Evolutionary conservation across 768 basidiomycete genomes (phyloP).

Genomic region (Lactarius trivialis): DNA sequence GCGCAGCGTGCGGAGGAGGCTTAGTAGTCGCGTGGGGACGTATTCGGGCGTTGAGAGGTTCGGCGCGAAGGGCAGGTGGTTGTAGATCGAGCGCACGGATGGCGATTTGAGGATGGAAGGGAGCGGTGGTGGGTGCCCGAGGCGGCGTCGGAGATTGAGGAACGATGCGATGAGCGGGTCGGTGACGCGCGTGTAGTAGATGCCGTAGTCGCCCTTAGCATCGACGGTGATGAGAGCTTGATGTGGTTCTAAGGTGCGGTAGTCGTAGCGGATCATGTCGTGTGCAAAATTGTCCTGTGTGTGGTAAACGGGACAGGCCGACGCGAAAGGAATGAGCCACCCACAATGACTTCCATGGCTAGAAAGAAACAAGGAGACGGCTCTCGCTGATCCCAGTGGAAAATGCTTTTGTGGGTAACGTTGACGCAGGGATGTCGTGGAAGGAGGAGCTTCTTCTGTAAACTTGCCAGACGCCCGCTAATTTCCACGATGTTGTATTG

Average conservation of each 20-base stretch:
- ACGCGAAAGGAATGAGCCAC: slow-evolving; percentile 29
- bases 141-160: slow-evolving; percentile 57
- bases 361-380: slow-evolving; percentile 86
- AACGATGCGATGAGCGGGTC: slow-evolving; percentile 82
- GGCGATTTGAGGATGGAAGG: slow-evolving; percentile 50
- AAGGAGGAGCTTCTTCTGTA: slow-evolving; percentile 64
- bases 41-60: slow-evolving; percentile 87
- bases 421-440: slow-evolving; percentile 59
- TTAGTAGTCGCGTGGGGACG: slow-evolving; percentile 85
- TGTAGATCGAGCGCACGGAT: slow-evolving; percentile 55
- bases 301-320: neutral
- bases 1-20: slow-evolving; percentile 76
- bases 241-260: slow-evolving; percentile 68
- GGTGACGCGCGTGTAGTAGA: slow-evolving; percentile 73
- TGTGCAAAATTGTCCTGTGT: slow-evolving; percentile 91
- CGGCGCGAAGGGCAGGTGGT: slow-evolving; percentile 77
- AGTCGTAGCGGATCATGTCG: slow-evolving; percentile 88
- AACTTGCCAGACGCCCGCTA: slow-evolving; percentile 63
- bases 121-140: slow-evolving; percentile 53
- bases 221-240: slow-evolving; percentile 81
- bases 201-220: slow-evolving; percentile 72
- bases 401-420: slow-evolving; percentile 72
- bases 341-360: slow-evolving; percentile 90
- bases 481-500: slow-evolving; percentile 95
- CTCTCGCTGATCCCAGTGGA: slow-evolving; percentile 73